Conservation (phyloP, 805 yeast species). For the Metschnikowia bowlesiae region DNA sequence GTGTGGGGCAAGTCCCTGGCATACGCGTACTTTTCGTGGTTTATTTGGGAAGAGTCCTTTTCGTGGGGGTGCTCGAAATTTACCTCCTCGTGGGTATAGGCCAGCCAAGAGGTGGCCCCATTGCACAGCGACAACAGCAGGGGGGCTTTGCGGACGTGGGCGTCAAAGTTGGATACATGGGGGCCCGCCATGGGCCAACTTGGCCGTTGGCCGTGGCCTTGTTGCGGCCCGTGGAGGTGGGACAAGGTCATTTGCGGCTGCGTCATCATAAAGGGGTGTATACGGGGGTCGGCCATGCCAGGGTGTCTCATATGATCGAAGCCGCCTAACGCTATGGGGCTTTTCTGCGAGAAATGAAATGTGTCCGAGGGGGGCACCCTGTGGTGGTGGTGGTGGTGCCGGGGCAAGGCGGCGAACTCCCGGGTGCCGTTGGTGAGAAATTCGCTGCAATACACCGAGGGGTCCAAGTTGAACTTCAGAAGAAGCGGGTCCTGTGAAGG, state of each 20-base stretch:
- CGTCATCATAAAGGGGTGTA: background rate
- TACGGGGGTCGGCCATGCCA: background rate
- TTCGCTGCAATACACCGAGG: slow-evolving; percentile 11
- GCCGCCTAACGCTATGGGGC: background rate
- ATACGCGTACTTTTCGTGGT: background rate
- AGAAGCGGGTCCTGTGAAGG: slow-evolving; percentile 26
- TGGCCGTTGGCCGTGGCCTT: background rate
- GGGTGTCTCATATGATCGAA: background rate
- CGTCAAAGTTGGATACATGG: background rate
- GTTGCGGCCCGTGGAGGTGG: background rate
- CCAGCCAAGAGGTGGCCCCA: background rate
- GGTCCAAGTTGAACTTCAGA: slow-evolving; percentile 19
- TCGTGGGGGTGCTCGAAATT: background rate
- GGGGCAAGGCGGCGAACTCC: slow-evolving; percentile 1
- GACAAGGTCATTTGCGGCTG: background rate
- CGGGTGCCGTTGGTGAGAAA: slow-evolving; percentile 6
- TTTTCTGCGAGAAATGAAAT: background rate
- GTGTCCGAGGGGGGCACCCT: background rate
- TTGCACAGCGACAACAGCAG: background rate
- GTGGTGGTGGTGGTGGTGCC: background rate
- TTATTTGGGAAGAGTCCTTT: background rate
- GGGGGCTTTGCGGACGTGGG: background rate
- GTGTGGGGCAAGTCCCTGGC: background rate
- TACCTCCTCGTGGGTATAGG: background rate
- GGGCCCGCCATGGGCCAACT: background rate